These are phyloP conservation scores for Termitomyces heimii DNA, from an alignment of 768 basidiomycete genomes.

Conservation along the genomic window DNA sequence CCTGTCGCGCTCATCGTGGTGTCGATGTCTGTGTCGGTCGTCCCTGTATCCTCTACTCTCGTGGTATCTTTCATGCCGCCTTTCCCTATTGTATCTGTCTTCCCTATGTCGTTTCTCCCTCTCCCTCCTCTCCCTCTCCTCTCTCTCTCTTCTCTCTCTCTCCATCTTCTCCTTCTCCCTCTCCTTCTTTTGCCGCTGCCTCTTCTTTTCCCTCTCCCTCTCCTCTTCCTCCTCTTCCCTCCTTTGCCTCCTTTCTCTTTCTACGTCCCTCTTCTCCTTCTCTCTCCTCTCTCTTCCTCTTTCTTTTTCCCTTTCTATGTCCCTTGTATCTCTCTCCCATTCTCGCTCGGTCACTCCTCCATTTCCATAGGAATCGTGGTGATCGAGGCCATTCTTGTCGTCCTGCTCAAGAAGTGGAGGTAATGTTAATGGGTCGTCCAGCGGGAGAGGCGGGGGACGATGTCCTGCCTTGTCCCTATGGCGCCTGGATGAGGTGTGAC, in stretches of 20 bases:
- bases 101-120: neutral
- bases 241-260: neutral
- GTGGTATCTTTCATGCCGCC: conserved; percentile 8
- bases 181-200: neutral
- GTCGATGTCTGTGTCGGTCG: conserved; percentile 9
- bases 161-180: neutral
- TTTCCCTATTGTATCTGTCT: conserved; percentile 1
- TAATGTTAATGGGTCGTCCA: neutral
- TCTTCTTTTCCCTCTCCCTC: neutral
- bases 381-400: neutral
- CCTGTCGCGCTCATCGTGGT: conserved; percentile 5
- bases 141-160: no score
- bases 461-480: conserved; percentile 5
- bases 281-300: neutral
- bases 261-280: no score
- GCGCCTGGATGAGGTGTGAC: neutral
- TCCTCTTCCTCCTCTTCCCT: neutral
- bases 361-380: neutral
- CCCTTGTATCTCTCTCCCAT: neutral
- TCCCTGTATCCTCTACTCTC: conserved; percentile 10
- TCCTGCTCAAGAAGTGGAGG: conserved; percentile 1
- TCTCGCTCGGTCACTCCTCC: conserved; percentile 1
- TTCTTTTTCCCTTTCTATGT: neutral
- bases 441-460: neutral
- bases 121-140: neutral